Percentiles rank a stretch among this genome's conserved stretches.
phyloP scores from a whole-genome alignment of 257 asterid species.

The Coffea canephora region DNA sequence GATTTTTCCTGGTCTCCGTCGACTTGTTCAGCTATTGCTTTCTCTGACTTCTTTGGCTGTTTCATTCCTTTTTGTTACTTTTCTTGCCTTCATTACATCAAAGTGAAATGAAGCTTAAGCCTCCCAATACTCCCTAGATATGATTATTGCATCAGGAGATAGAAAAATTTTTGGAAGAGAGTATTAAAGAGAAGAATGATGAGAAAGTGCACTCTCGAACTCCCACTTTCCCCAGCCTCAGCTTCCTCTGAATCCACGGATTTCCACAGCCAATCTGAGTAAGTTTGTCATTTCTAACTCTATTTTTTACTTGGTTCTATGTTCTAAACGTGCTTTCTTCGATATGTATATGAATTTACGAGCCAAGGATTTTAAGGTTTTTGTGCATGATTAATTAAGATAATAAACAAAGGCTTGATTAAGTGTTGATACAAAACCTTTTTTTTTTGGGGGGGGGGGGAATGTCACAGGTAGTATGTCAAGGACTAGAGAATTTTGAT shows the following conservation, averaged over 20 bases:
- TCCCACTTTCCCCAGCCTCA: slow-evolving; percentile 8
- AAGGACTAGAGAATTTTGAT: too few relatives aligned
- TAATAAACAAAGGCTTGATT: too few relatives aligned
- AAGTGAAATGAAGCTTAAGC: background rate
- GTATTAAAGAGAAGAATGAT: background rate
- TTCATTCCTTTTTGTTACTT: background rate
- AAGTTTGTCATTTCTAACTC: background rate
- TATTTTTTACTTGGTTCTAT: background rate
- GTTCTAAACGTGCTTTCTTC: too few relatives aligned
- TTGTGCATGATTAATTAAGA: too few relatives aligned
- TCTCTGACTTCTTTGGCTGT: background rate
- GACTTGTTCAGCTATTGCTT: background rate
- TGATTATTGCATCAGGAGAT: background rate
- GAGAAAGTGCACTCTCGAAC: background rate
- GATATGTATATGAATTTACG: too few relatives aligned
- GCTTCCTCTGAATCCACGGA: background rate
- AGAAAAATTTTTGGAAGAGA: background rate
- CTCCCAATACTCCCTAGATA: too few relatives aligned
- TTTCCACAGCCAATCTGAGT: background rate
- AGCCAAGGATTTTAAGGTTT: too few relatives aligned
- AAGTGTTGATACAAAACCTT: too few relatives aligned
- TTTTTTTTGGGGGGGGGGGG: too few relatives aligned
- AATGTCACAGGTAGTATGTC: too few relatives aligned
- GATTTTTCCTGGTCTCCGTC: background rate
- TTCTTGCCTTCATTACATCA: background rate